Evolutionary conservation across 345 rosid species (phyloP), one percentile per base, ranked within the genome.

Genomic region (Tarenaya hassleriana): DNA sequence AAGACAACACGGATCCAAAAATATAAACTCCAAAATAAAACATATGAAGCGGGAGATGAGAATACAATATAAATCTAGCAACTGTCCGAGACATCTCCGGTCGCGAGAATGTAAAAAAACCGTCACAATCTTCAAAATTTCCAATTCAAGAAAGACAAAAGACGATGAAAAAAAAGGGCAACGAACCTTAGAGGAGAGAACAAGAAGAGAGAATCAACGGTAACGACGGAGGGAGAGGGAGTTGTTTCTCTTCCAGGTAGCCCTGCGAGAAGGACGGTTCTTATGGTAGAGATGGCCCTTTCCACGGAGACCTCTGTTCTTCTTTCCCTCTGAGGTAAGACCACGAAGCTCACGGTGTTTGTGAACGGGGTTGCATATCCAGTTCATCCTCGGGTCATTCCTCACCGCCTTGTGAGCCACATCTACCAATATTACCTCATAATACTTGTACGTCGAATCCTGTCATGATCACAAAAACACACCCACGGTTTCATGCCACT

Each of bases 261-360:
- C 87, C 66, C 90, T 73, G 66, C 90, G 82, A 27, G 95, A 85
- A 19, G 95, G 90, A 1, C 89, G 81, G 4, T 71, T 69, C 78
- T 82, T 85, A 81, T 79, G 89, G 77, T 79, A 56, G 39, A 20
- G 34, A 62, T 79, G 89, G n/a, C 95, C 95, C 56, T 62, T 85
- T 44, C 95, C 95, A 1, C 78, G 82, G 0, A 85, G 73, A 31
- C 95, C 95, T 51, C 95, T 77, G 84, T 79, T 71, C 35, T 82
- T 73, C 82, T 79, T 85, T 35, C 95, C 90, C 2, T 84, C 89
- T 13, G 95, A 79, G 0, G 95, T 85, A n/a, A 82, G 83, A 3
- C 95, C 95, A 2, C 95, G 79, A 10, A 85, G 88, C 57, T 84
- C 94, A 54, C 94, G 69, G 75, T 78, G 94, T 73, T 84, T 84